These are phyloP conservation scores for Rhynchosporium agropyri DNA, from an alignment of 2,329 filamentous ascomycete species.

Conservation along the genomic window DNA sequence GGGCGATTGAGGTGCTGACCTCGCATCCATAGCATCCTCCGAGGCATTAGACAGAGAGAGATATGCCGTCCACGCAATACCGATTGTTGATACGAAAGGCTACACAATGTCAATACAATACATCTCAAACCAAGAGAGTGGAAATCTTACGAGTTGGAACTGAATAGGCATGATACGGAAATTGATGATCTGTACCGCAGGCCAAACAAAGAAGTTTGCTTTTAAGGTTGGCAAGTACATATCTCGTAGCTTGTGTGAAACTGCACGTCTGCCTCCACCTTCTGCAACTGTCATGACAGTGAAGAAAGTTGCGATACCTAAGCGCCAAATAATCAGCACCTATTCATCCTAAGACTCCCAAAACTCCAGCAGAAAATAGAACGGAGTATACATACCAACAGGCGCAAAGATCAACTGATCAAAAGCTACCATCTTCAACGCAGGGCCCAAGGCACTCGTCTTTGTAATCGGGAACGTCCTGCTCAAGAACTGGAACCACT, in stretches of 20 bases:
- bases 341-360: not conserved
- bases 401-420: conserved; percentile 95
- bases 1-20: conserved; percentile 41
- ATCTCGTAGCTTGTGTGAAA: conserved; percentile 84
- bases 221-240: conserved; percentile 94
- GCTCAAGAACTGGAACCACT: conserved; percentile 90
- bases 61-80: conserved; percentile 98
- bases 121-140: not conserved
- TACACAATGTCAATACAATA: conserved; percentile 44
- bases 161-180: conserved; percentile 94
- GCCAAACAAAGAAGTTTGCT: conserved; percentile 95
- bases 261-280: conserved; percentile 79
- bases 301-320: conserved; percentile 84
- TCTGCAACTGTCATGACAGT: conserved; percentile 96
- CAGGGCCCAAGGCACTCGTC: conserved; percentile 70
- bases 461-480: conserved; percentile 83
- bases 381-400: conserved; percentile 58
- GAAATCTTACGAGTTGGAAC: conserved; percentile 82
- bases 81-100: conserved; percentile 94
- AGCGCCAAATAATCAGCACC: conserved; percentile 19
- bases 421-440: conserved; percentile 85
- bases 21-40: conserved; percentile 50
- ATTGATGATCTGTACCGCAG: conserved; percentile 93
- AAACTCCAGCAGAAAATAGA: not conserved
- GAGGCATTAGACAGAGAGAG: conserved; percentile 88